A percentile compares a stretch with the other conserved stretches of the same genome.
Conservation (phyloP, 2,329 filamentous ascomycete genomes). For the Calonectria fujianensis region DNA sequence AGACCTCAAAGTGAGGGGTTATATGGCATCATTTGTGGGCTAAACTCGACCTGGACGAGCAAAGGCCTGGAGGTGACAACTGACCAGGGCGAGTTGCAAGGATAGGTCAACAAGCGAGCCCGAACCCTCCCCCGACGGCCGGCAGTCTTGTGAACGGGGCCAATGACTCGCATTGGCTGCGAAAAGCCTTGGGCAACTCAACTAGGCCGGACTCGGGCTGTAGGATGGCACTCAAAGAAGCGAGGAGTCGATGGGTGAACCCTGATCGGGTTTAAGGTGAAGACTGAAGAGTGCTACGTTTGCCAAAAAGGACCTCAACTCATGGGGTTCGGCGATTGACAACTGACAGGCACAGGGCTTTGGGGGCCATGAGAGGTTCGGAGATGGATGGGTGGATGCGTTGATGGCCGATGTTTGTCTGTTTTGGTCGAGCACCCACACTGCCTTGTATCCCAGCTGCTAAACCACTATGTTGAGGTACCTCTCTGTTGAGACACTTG, state of each 20-base stretch:
- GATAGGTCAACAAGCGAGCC: conserved; percentile 20
- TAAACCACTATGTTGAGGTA: conserved; percentile 5
- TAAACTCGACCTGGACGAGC: conserved; percentile 27
- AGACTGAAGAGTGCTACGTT: conserved; percentile 18
- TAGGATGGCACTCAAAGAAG: conserved; percentile 18
- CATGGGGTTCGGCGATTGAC: conserved; percentile 32
- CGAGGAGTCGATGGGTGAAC: conserved; percentile 25
- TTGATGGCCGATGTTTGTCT: conserved; percentile 19
- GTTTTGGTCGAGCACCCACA: conserved; percentile 5
- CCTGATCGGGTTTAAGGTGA: conserved; percentile 23
- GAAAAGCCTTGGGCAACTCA: conserved; percentile 43
- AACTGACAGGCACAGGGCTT: conserved; percentile 35
- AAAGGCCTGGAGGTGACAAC: conserved; percentile 13
- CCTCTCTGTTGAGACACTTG: background rate
- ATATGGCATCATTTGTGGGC: conserved; percentile 34
- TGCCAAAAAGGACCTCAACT: conserved; percentile 18
- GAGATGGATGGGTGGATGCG: conserved; percentile 20
- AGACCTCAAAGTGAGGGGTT: conserved; percentile 20
- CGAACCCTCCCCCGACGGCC: conserved; percentile 40
- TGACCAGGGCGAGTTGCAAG: conserved; percentile 29
- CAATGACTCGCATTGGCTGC: conserved; percentile 56
- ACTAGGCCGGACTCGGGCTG: conserved; percentile 43
- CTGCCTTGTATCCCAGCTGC: conserved; percentile 16
- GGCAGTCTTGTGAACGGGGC: conserved; percentile 47
- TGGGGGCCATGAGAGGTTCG: conserved; percentile 10